Percentiles rank a stretch among this genome's conserved stretches.
Conservation (phyloP, 768 basidiomycete genomes). For the Suillus spraguei region DNA sequence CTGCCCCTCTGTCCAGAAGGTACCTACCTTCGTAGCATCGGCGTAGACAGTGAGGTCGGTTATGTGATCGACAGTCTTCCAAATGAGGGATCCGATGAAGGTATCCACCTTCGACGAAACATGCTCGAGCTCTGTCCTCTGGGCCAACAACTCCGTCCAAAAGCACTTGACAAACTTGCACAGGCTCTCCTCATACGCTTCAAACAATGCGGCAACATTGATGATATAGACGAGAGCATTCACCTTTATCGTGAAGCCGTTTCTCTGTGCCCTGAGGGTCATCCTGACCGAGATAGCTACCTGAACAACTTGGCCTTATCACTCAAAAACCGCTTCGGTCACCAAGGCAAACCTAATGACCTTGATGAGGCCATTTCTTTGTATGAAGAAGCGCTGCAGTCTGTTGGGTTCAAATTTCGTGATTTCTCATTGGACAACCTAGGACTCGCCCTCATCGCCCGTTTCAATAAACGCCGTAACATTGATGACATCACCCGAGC, state of each 20-base stretch:
- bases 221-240: constrained; percentile 17
- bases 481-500: constrained; percentile 19
- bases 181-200: constrained; percentile 7
- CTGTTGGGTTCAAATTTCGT: neutral
- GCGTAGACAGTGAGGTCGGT: neutral
- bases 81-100: neutral
- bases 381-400: neutral
- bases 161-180: neutral
- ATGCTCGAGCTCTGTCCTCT: neutral
- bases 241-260: constrained; percentile 6
- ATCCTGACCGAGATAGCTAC: constrained; percentile 7
- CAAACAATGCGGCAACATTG: neutral
- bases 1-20: neutral
- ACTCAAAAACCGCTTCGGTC: constrained; percentile 15
- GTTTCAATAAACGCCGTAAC: constrained; percentile 16
- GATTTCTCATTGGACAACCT: constrained; percentile 19
- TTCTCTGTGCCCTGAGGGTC: constrained; percentile 13
- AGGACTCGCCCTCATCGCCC: constrained; percentile 19
- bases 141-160: neutral
- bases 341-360: constrained; percentile 6
- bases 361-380: constrained; percentile 4
- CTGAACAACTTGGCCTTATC: constrained; percentile 16
- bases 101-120: neutral
- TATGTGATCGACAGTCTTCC: neutral
- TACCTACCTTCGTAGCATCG: neutral